A percentile compares a stretch with the other conserved stretches of the same genome.
Conservation (phyloP, 805 yeast species). For the Pichia ethanolica region DNA sequence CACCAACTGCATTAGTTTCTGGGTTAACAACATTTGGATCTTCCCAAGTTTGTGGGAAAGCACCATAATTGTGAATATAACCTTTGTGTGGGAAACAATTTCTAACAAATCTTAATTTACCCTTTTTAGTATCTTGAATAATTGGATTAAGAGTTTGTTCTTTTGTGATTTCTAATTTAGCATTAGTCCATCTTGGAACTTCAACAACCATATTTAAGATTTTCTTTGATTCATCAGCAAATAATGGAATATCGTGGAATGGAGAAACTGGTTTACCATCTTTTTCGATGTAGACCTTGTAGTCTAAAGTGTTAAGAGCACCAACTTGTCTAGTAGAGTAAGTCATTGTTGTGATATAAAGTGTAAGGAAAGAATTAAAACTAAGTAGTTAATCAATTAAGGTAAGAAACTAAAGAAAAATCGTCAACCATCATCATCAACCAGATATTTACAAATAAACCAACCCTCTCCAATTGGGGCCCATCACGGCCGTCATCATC, state of each 20-base stretch:
- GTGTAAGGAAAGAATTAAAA: not conserved
- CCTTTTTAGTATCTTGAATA: slow-evolving; percentile 95
- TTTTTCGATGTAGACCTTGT: slow-evolving; percentile 84
- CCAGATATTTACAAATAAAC: too few relatives aligned
- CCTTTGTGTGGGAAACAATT: slow-evolving; percentile 99
- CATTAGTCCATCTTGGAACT: slow-evolving; percentile 98
- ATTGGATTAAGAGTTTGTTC: slow-evolving; percentile 84
- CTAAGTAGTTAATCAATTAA: too few relatives aligned
- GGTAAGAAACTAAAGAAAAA: too few relatives aligned
- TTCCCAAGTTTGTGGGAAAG: slow-evolving; percentile 93
- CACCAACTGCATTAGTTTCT: slow-evolving; percentile 67
- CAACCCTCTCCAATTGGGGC: too few relatives aligned
- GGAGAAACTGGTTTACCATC: slow-evolving; percentile 94
- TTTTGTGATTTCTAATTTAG: slow-evolving; percentile 91
- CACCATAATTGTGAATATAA: slow-evolving; percentile 97
- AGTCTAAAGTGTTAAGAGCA: slow-evolving; percentile 91
- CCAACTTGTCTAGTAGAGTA: slow-evolving; percentile 91
- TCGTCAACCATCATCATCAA: too few relatives aligned
- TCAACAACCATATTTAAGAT: slow-evolving; percentile 79
- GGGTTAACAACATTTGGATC: slow-evolving; percentile 58
- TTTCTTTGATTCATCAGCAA: slow-evolving; percentile 88
- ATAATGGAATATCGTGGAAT: slow-evolving; percentile 89
- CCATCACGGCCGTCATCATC: too few relatives aligned
- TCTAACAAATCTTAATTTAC: slow-evolving; percentile 90
- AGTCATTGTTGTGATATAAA: slow-evolving; percentile 37